Conservation (phyloP, 257 asterid genomes). For the Orobanche coerulescens region DNA sequence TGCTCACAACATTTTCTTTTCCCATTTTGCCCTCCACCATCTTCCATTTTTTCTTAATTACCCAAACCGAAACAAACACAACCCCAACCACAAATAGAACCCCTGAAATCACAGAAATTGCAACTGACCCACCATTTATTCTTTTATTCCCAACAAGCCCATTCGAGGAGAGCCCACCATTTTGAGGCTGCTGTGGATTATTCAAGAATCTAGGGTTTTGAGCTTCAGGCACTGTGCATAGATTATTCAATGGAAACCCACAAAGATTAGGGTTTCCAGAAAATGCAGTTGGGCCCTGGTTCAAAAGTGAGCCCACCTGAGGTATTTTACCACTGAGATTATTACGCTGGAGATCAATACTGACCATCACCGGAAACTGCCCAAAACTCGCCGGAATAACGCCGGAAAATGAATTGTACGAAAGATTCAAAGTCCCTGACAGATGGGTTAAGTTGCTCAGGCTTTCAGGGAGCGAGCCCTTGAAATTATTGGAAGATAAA, state of each 20-base stretch:
- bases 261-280: constrained; percentile 75
- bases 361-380: constrained; percentile 61
- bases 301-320: constrained; percentile 62
- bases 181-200: constrained; percentile 41
- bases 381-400: constrained; percentile 75
- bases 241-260: constrained; percentile 65
- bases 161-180: constrained; percentile 30
- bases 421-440: constrained; percentile 71
- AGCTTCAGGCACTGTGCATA: constrained; percentile 59
- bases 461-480: constrained; percentile 57
- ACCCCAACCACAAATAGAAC: constrained; percentile 44
- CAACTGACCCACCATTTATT: constrained; percentile 33
- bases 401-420: constrained; percentile 66
- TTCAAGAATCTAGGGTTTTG: constrained; percentile 41
- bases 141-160: constrained; percentile 32
- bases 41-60: constrained; percentile 47
- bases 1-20: constrained; percentile 30
- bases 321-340: constrained; percentile 86
- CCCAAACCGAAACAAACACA: constrained; percentile 51
- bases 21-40: constrained; percentile 33
- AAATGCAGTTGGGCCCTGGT: constrained; percentile 98
- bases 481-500: constrained; percentile 61
- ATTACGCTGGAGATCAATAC: constrained; percentile 65
- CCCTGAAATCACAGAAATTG: constrained; percentile 56
- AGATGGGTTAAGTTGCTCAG: constrained; percentile 46